Base-by-base conservation (phyloP, 441 rosid species). In the Adansonia rubrostipa region DNA sequence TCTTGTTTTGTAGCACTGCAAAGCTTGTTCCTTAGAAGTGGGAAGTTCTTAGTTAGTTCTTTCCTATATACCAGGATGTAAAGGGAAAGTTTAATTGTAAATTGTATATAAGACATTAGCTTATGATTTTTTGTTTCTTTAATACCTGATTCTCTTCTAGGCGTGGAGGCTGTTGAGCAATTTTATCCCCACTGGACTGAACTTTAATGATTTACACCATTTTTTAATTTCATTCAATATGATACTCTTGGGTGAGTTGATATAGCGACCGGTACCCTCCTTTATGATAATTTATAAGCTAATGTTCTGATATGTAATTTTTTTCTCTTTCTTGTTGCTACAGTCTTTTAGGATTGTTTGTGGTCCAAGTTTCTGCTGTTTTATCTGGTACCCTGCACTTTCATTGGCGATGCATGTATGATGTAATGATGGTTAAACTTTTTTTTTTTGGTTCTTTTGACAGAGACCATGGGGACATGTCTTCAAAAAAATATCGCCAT, bases 401-500 rank as follows among this genome's bases (percentile, higher is more conserved):
- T 3, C 4, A 36, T 36, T 19, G 53, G 40, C 19, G 13, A 17
- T 50, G 44, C 19, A 73, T 20, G 60, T 13, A 47, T 62, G 28
- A 68, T 67, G n/a, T 20, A 19, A 22, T 57, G 42, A 60, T 45
- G 24, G 45, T 78, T 80, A 7, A 1, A 11, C 62, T 7, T 76
- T 3, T 4, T 80, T 24, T 28, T 28, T 28, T 28, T 28, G 1
- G 33, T 40, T 6, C 76, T 17, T 66, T 50, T 71, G 51, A 48
- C 88, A 95, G 98, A 82, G 98, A 94, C 85, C 99, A 96, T 90
- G 99, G 99, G 57, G 99, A 96, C 78, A 96, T 96, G 99, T 94
- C 99, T 54, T 92, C 99, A 0, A 96, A 96, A 88, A 96, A 96
- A 76, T 96, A 73, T 76, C 96, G 97, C 42, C 96, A 96, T 63